phyloP scores from a whole-genome alignment of 805 yeast species.

The Schwanniomyces polymorphus region DNA sequence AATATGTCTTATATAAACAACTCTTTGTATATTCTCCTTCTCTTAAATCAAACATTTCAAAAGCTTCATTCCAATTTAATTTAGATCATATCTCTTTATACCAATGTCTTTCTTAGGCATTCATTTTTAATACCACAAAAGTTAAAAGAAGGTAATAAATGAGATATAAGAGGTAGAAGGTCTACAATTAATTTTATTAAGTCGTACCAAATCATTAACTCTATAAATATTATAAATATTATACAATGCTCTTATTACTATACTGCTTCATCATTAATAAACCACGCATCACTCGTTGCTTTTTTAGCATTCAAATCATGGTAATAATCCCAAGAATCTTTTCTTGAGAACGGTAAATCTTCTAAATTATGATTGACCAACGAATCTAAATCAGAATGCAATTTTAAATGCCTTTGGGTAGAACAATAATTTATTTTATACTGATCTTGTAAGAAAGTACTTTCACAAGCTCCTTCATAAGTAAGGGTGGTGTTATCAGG shows the following conservation, averaged over 20 bases:
- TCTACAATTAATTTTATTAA: not conserved
- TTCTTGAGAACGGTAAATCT: conserved; percentile 42
- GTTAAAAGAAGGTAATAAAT: not conserved
- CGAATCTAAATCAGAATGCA: conserved; percentile 22
- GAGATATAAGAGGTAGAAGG: not conserved
- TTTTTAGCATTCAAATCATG: conserved; percentile 18
- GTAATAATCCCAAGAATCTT: conserved; percentile 35
- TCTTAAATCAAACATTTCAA: no score
- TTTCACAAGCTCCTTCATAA: conserved; percentile 40
- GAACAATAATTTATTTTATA: conserved; percentile 27
- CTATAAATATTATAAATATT: not conserved
- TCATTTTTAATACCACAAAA: no score
- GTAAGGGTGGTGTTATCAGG: conserved; percentile 26
- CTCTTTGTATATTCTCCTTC: no score
- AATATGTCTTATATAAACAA: no score
- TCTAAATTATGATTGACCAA: conserved; percentile 19
- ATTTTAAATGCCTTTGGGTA: conserved; percentile 20
- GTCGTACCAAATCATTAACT: not conserved
- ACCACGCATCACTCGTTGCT: conserved; percentile 20
- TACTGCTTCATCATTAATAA: conserved; percentile 9
- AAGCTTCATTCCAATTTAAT: no score
- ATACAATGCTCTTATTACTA: not conserved
- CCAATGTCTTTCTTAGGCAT: no score
- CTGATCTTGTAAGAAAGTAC: conserved; percentile 34
- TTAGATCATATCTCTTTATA: no score